Evolutionary conservation across 2,329 filamentous ascomycete genomes (phyloP).

Genomic region (Ceratocystis eucalypticola): DNA sequence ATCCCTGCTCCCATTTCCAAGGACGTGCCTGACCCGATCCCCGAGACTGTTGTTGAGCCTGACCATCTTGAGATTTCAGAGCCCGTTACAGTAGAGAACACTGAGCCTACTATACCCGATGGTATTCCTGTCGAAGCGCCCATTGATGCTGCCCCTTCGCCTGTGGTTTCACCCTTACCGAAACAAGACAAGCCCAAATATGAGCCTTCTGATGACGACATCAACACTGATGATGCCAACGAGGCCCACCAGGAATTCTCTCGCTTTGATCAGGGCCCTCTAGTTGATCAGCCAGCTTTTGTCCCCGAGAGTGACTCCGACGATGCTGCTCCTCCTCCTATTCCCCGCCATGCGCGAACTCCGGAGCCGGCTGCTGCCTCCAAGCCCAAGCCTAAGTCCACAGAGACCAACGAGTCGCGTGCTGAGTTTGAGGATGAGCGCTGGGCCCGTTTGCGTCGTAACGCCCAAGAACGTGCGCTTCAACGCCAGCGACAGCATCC

Average conservation of each 20-base stretch:
- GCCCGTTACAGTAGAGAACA: conserved; percentile 10
- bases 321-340: conserved; percentile 39
- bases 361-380: conserved; percentile 21
- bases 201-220: conserved; percentile 38
- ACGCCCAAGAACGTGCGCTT: conserved; percentile 69
- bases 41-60: not conserved
- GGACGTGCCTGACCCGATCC: conserved; percentile 14
- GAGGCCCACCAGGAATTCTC: conserved; percentile 49
- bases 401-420: conserved; percentile 24
- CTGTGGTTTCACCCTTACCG: conserved; percentile 12
- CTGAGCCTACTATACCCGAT: conserved; percentile 11
- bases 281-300: conserved; percentile 76
- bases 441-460: conserved; percentile 93
- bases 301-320: conserved; percentile 44
- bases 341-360: conserved; percentile 31
- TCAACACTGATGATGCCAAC: conserved; percentile 44
- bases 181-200: conserved; percentile 28
- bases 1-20: conserved; percentile 21
- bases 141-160: conserved; percentile 15
- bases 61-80: not conserved
- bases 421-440: conserved; percentile 49
- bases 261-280: conserved; percentile 76
- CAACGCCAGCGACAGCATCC: conserved; percentile 53
- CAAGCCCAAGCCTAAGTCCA: conserved; percentile 21
- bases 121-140: not conserved